Evolutionary conservation across 345 rosid genomes (phyloP).

Genomic region (Anacardium occidentale): DNA sequence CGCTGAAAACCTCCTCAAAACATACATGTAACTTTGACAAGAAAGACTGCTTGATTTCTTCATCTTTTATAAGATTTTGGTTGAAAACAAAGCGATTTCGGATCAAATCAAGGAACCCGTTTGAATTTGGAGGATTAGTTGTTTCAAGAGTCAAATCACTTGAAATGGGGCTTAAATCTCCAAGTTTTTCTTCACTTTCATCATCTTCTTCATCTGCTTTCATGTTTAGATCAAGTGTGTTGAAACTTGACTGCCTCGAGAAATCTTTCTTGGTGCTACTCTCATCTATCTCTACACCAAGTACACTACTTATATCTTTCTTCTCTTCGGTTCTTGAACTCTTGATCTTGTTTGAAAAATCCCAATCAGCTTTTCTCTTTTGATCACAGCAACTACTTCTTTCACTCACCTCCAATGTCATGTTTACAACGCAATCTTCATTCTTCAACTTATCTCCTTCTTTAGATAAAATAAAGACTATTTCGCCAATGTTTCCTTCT

Average conservation of each 20-base stretch:
- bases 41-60: constrained; percentile 37
- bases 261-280: constrained; percentile 35
- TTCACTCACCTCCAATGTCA: constrained; percentile 51
- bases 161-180: constrained; percentile 62
- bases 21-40: constrained; percentile 39
- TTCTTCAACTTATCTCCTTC: constrained; percentile 26
- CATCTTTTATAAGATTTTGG: constrained; percentile 30
- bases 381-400: constrained; percentile 25
- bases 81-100: constrained; percentile 51
- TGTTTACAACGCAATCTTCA: constrained; percentile 43
- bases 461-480: constrained; percentile 56
- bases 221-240: constrained; percentile 70
- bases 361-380: constrained; percentile 64
- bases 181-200: constrained; percentile 32
- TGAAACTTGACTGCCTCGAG: constrained; percentile 61
- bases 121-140: constrained; percentile 24
- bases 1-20: constrained; percentile 45
- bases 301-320: constrained; percentile 25
- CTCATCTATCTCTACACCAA: constrained; percentile 28
- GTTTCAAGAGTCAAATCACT: constrained; percentile 68
- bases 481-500: constrained; percentile 29
- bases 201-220: constrained; percentile 41
- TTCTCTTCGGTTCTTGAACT: constrained; percentile 40
- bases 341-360: constrained; percentile 38
- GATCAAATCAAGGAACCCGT: constrained; percentile 50